A percentile compares a stretch with the other conserved stretches of the same genome.
Evolutionary conservation across 1,139 yeast genomes (phyloP).

Genomic region (Yamadazyma siamensis): DNA sequence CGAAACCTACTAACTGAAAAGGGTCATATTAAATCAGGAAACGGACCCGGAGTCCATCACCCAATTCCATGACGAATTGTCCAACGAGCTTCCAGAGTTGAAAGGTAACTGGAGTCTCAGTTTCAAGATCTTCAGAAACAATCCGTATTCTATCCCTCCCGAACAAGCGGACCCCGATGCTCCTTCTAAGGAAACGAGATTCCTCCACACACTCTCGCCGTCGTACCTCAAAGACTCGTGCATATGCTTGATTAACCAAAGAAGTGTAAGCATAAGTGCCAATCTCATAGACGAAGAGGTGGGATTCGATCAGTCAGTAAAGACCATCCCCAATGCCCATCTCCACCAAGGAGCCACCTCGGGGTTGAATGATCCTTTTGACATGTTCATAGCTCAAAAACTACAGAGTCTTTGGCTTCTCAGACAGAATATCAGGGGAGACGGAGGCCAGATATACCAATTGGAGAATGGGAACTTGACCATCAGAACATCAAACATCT

Average conservation of each 20-base stretch:
- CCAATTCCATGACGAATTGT: slow-evolving; percentile 62
- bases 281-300: slow-evolving; percentile 36
- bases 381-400: slow-evolving; percentile 48
- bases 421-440: slow-evolving; percentile 73
- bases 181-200: slow-evolving; percentile 40
- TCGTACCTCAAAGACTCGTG: slow-evolving; percentile 52
- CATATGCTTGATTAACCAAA: slow-evolving; percentile 51
- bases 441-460: slow-evolving; percentile 66
- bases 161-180: slow-evolving; percentile 25
- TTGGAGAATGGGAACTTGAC: slow-evolving; percentile 44
- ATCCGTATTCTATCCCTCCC: slow-evolving; percentile 47
- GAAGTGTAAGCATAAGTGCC: slow-evolving; percentile 44
- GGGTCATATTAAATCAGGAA: slow-evolving; percentile 50
- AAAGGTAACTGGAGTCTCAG: slow-evolving; percentile 65
- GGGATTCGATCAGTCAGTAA: slow-evolving; percentile 15
- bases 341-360: slow-evolving; percentile 45
- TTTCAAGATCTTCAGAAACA: slow-evolving; percentile 62
- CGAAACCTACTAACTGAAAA: slow-evolving; percentile 16
- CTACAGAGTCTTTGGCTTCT: slow-evolving; percentile 70
- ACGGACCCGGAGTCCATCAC: slow-evolving; percentile 66
- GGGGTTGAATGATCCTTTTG: slow-evolving; percentile 50
- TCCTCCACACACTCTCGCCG: slow-evolving; percentile 55
- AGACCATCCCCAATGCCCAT: slow-evolving; percentile 28
- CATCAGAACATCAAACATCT: slow-evolving; percentile 66
- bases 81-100: slow-evolving; percentile 58